Percentiles rank a stretch among this genome's conserved stretches.
phyloP scores from a whole-genome alignment of 352 stramenopile species.

The Globisporangium spiculum region DNA sequence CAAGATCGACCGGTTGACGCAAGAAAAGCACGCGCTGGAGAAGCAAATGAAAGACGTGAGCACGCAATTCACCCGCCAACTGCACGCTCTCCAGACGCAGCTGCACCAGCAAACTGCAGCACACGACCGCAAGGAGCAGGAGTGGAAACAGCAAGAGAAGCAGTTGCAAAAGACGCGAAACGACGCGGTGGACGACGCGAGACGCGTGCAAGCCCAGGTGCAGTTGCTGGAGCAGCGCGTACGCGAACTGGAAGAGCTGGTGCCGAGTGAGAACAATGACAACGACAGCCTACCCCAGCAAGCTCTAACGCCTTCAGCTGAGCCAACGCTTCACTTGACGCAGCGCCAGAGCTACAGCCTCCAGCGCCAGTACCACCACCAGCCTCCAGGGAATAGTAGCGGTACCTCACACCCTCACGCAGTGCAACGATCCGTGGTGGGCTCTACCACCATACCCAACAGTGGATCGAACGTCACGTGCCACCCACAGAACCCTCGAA shows the following conservation, averaged over 20 bases:
- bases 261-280: background rate
- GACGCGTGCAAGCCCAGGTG: conserved; percentile 6
- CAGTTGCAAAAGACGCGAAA: background rate
- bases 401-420: background rate
- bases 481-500: background rate
- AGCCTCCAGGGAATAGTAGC: background rate
- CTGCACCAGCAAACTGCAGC: conserved; percentile 4
- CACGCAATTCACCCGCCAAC: conserved; percentile 3
- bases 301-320: background rate
- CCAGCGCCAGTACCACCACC: background rate
- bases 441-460: background rate
- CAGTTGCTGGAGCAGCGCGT: conserved; percentile 6
- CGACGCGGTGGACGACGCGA: background rate
- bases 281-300: background rate
- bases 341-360: background rate
- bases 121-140: conserved; percentile 4
- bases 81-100: conserved; percentile 6
- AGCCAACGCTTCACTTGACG: conserved; percentile 1
- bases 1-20: conserved; percentile 5
- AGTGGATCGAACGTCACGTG: conserved; percentile 1
- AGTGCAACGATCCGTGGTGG: conserved; percentile 8
- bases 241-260: background rate
- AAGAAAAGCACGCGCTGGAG: conserved; percentile 2
- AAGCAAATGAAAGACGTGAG: conserved; percentile 8
- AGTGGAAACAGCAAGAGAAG: background rate